Evolutionary conservation across 495 filamentous ascomycete genomes (phyloP).

Genomic region (Neohortaea acidophila): DNA sequence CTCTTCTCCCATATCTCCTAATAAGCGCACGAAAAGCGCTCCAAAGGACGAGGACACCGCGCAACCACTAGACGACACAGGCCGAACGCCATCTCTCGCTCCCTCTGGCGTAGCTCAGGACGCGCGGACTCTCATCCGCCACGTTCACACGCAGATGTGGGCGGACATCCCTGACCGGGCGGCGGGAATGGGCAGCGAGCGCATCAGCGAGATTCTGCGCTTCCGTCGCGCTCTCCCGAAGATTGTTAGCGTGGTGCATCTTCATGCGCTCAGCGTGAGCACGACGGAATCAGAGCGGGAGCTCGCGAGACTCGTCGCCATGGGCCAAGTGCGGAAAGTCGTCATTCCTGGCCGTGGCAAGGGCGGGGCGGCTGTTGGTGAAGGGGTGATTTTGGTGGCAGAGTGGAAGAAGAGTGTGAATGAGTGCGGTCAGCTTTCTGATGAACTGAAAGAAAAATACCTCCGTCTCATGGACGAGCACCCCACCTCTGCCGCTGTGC

Average conservation of each 20-base stretch:
- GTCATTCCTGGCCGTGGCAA: slow-evolving; percentile 49
- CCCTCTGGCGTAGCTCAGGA: slow-evolving; percentile 42
- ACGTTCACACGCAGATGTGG: slow-evolving; percentile 52
- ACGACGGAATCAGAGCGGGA: slow-evolving; percentile 61
- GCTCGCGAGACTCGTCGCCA: slow-evolving; percentile 44
- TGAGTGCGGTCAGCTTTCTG: slow-evolving; percentile 29
- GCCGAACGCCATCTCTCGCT: slow-evolving; percentile 36
- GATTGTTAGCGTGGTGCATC: slow-evolving; percentile 53
- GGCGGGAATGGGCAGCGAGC: slow-evolving; percentile 58
- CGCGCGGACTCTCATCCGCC: slow-evolving; percentile 47
- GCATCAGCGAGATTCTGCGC: slow-evolving; percentile 56
- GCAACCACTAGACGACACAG: slow-evolving; percentile 41
- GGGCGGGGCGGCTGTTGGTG: slow-evolving; percentile 46
- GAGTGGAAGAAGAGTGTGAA: slow-evolving; percentile 47
- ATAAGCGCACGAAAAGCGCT: slow-evolving; percentile 2
- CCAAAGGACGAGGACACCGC: slow-evolving; percentile 18
- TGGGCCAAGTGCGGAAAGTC: slow-evolving; percentile 48
- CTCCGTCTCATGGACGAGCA: slow-evolving; percentile 38
- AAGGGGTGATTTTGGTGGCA: slow-evolving; percentile 48
- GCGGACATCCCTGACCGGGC: slow-evolving; percentile 44
- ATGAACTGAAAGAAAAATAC: slow-evolving; percentile 39
- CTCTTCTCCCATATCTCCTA: slow-evolving; percentile 5
- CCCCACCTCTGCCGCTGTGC: slow-evolving; percentile 38
- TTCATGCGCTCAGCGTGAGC: slow-evolving; percentile 49
- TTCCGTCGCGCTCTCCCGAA: slow-evolving; percentile 51